Conservation (phyloP, 75 land plant species). For the Larix kaempferi region DNA sequence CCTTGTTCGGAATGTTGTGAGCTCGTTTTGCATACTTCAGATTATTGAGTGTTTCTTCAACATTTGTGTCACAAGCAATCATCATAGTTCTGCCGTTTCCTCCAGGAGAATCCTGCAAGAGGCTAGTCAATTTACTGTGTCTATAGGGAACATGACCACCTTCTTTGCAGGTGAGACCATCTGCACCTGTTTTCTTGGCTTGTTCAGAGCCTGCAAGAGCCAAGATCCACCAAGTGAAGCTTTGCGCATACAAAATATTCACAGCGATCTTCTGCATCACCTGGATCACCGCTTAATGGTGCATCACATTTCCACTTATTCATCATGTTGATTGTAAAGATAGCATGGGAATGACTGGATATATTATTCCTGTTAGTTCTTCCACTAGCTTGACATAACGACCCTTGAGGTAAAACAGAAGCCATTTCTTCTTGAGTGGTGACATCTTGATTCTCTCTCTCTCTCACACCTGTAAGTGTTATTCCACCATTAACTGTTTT, state of each 20-base stretch:
- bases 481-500: too few species aligned
- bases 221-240: too few species aligned
- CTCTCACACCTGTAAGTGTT: slow-evolving; percentile 89
- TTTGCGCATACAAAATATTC: slow-evolving; percentile 84
- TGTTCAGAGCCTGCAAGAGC: slow-evolving; percentile 99
- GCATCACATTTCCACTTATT: slow-evolving; percentile 67
- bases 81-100: slow-evolving; percentile 98
- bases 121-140: slow-evolving; percentile 94
- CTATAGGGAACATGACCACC: too few species aligned
- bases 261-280: slow-evolving; percentile 35
- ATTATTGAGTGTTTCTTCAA: slow-evolving; percentile 96
- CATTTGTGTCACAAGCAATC: slow-evolving; percentile 99
- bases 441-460: slow-evolving; percentile 94
- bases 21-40: too few species aligned
- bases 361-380: slow-evolving; percentile 98
- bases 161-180: slow-evolving; percentile 95
- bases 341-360: too few species aligned
- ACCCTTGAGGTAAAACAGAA: too few species aligned
- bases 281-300: background rate
- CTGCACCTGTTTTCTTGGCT: slow-evolving; percentile 97
- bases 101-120: slow-evolving; percentile 96
- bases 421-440: slow-evolving; percentile 85
- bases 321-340: slow-evolving; percentile 85
- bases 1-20: slow-evolving; percentile 96
- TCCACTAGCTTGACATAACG: slow-evolving; percentile 86